phyloP scores from a whole-genome alignment of 345 rosid species.

The Eucalyptus microcorys region DNA sequence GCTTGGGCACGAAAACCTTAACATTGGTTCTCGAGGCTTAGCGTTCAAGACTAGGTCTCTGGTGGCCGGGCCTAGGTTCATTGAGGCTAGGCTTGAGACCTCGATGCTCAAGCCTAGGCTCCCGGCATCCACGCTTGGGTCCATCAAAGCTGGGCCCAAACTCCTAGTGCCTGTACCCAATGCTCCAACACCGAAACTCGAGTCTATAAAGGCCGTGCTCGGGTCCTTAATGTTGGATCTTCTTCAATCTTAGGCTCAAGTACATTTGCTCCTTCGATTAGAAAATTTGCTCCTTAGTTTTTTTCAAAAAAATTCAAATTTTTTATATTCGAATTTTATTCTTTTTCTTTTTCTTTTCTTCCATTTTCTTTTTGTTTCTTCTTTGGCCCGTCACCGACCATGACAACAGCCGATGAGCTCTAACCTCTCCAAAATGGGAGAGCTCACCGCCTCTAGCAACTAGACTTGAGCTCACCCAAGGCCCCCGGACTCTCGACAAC shows the following conservation, averaged over 20 bases:
- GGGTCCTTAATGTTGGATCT: background rate
- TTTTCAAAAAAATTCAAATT: too few species aligned
- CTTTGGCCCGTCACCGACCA: background rate
- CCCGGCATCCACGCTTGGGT: accelerated
- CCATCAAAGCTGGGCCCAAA: background rate
- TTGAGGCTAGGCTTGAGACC: background rate
- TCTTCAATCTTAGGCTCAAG: background rate
- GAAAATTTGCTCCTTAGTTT: background rate
- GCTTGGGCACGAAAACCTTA: background rate
- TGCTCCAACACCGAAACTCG: too few species aligned
- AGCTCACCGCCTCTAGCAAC: background rate
- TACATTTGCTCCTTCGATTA: background rate
- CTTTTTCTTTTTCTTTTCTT: too few species aligned
- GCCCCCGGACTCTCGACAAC: accelerated
- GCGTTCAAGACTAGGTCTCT: background rate
- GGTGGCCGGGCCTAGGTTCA: background rate
- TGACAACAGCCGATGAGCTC: background rate
- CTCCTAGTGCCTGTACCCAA: background rate
- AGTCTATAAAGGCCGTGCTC: background rate
- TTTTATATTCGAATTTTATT: too few species aligned
- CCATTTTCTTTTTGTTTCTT: too few species aligned
- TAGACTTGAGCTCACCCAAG: background rate
- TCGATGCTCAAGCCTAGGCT: background rate
- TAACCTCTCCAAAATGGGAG: too few species aligned
- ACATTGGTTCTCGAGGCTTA: background rate